Evolutionary conservation across 805 yeast species (phyloP).

Genomic region (Metschnikowia baotianmanensis): DNA sequence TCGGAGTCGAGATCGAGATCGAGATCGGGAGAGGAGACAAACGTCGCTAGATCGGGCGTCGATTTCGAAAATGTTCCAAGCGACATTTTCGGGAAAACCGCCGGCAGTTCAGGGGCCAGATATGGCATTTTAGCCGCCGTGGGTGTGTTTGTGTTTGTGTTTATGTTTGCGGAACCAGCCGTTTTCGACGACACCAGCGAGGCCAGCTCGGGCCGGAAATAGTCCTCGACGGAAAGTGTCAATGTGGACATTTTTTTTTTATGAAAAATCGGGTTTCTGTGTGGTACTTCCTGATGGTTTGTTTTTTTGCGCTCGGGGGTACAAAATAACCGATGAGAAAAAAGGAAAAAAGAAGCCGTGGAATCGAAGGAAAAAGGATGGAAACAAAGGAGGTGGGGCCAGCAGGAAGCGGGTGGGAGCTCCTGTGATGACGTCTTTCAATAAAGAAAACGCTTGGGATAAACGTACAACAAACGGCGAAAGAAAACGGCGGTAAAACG

Average conservation of each 20-base stretch:
- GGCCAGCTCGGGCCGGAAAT: constrained; percentile 13
- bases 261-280: not conserved
- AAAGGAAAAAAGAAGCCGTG: too few relatives aligned
- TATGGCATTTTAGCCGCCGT: not conserved
- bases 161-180: constrained; percentile 13
- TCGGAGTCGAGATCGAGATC: too few relatives aligned
- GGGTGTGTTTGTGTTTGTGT: not conserved
- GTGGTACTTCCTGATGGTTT: not conserved
- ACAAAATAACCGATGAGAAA: not conserved
- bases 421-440: too few relatives aligned
- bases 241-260: constrained; percentile 16
- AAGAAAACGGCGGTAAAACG: too few relatives aligned
- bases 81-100: not conserved
- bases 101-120: constrained; percentile 8
- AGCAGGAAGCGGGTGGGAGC: too few relatives aligned
- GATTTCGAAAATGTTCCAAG: constrained; percentile 5
- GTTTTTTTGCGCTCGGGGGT: not conserved
- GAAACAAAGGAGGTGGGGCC: too few relatives aligned
- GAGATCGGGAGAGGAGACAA: not conserved
- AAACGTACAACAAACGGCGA: too few relatives aligned
- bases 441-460: too few relatives aligned
- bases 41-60: constrained; percentile 5
- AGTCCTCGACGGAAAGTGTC: constrained; percentile 18
- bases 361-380: too few relatives aligned
- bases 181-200: constrained; percentile 1